Percentiles rank a stretch among this genome's conserved stretches.
Conservation (phyloP, 352 stramenopile species). For the Phytophthora citricola region DNA sequence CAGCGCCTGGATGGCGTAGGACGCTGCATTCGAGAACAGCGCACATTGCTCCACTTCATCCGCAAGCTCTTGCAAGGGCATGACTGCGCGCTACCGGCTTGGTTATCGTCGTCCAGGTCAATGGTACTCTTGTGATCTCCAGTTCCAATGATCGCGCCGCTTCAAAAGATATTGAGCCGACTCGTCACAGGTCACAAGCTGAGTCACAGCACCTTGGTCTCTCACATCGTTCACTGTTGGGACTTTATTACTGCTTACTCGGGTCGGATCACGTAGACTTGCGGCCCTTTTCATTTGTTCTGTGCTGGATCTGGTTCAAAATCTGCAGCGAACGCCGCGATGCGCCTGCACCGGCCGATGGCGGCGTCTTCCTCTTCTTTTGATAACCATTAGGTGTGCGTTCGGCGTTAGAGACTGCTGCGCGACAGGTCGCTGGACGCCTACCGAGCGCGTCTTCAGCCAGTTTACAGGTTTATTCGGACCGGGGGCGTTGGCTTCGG, state of each 20-base stretch:
- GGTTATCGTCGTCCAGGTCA: slow-evolving; percentile 4
- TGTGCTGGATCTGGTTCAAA: slow-evolving; percentile 82
- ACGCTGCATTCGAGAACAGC: slow-evolving; percentile 71
- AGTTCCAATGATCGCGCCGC: slow-evolving; percentile 21
- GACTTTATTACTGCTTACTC: slow-evolving; percentile 21
- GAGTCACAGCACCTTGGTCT: neutral
- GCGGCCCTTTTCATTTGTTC: slow-evolving; percentile 48
- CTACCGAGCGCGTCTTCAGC: slow-evolving; percentile 78
- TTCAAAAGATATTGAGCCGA: slow-evolving; percentile 30
- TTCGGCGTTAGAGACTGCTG: slow-evolving; percentile 51
- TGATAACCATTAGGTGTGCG: slow-evolving; percentile 40
- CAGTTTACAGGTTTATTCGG: slow-evolving; percentile 77
- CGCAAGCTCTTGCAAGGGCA: slow-evolving; percentile 26
- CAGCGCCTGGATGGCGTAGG: slow-evolving; percentile 76
- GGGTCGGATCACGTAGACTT: slow-evolving; percentile 46
- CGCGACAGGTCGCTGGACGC: slow-evolving; percentile 16
- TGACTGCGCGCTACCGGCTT: neutral
- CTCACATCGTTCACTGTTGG: slow-evolving; percentile 5
- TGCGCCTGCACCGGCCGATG: slow-evolving; percentile 47
- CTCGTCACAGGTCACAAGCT: slow-evolving; percentile 15
- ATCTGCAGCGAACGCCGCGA: slow-evolving; percentile 83
- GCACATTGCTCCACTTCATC: slow-evolving; percentile 48
- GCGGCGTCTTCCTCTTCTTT: slow-evolving; percentile 72
- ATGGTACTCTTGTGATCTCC: slow-evolving; percentile 1
- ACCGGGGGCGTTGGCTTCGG: slow-evolving; percentile 29